Evolutionary conservation across 2,329 filamentous ascomycete species (phyloP), one percentile per base, ranked within the genome.

Genomic region (Arachnopeziza araneosa): DNA sequence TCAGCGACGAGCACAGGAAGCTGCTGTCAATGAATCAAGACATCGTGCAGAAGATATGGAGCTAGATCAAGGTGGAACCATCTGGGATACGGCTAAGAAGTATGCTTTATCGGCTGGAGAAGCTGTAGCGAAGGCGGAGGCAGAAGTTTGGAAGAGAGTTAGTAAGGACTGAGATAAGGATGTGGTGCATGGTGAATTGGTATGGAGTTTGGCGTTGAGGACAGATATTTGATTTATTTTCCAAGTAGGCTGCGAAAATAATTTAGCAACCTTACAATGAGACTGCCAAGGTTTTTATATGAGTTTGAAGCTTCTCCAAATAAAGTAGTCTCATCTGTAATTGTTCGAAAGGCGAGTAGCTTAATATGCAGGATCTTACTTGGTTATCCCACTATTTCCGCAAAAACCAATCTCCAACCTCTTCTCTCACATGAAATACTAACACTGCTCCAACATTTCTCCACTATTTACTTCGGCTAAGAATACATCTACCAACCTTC

Each of bases 81-180:
- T 84, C 6, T 84, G 82, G 81, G 77, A 77, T 58, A 73, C 79
- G 53, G 83, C 83, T 12, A 84, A 81, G 76, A 84, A 82, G 71
- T 79, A 81, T 77, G 82, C 80, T 52, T 75, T 78, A 61, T 78
- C 78, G 36, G 84, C 83, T 7, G 83, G 84, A 55, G 79, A 80
- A 62, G 83, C 79, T 69, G 72, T 87, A 26, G 80, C 79, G 9
- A 81, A 79, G 17, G 83, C 82, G 17, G 84, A 87, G 75, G 76
- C 75, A 55, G 83, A 86, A 72, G 79, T 87, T 24, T 87, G 84
- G 84, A 81, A 79, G 73, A 80, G 78, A 69, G 83, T 87, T 69
- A 86, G 84, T 73, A 84, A 83, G 58, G 36, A 44, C 17, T 44
- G 36, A 44, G 36, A 14, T 14, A 19, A 17, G 36, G 12, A 12